These are phyloP conservation scores for Tylopilus orsonianus DNA, from an alignment of 1,284 basidiomycete species.

Conservation along the genomic window DNA sequence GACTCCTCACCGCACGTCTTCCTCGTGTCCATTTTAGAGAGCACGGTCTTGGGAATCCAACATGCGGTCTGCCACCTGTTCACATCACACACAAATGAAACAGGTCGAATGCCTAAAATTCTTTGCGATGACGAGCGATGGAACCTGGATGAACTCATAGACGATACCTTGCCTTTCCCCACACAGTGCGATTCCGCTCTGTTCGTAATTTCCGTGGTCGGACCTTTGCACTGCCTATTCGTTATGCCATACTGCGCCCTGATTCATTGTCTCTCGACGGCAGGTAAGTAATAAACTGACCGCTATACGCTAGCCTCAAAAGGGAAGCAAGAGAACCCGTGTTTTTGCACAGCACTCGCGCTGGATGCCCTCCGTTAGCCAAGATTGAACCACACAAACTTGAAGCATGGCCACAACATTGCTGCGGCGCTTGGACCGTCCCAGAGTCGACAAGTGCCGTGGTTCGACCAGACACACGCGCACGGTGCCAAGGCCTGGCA, in stretches of 20 bases:
- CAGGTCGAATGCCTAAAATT: background rate
- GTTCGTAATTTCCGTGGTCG: conserved; percentile 2
- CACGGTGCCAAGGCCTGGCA: background rate
- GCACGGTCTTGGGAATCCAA: conserved; percentile 1
- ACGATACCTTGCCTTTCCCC: conserved; percentile 10
- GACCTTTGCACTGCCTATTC: conserved; percentile 1
- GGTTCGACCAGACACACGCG: conserved; percentile 10
- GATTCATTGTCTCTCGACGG: background rate
- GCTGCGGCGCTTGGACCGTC: background rate
- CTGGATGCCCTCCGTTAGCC: background rate
- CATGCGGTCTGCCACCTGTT: background rate
- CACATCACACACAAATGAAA: conserved; percentile 11
- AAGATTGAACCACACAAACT: background rate
- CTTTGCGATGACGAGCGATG: background rate
- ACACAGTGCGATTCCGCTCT: conserved; percentile 6
- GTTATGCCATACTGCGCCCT: conserved; percentile 1
- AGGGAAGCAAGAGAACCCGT: conserved; percentile 1
- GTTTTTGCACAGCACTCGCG: conserved; percentile 8
- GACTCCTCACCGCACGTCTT: conserved; percentile 2
- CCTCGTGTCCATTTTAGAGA: conserved; percentile 17
- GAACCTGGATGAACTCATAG: too few relatives aligned
- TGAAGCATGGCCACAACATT: background rate
- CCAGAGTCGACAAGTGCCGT: too few relatives aligned
- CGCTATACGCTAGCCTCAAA: conserved; percentile 1
- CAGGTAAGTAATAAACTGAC: conserved; percentile 5